These are phyloP conservation scores for Fusarium drepaniforme DNA, from an alignment of 2,329 filamentous ascomycete species.

Conservation along the genomic window DNA sequence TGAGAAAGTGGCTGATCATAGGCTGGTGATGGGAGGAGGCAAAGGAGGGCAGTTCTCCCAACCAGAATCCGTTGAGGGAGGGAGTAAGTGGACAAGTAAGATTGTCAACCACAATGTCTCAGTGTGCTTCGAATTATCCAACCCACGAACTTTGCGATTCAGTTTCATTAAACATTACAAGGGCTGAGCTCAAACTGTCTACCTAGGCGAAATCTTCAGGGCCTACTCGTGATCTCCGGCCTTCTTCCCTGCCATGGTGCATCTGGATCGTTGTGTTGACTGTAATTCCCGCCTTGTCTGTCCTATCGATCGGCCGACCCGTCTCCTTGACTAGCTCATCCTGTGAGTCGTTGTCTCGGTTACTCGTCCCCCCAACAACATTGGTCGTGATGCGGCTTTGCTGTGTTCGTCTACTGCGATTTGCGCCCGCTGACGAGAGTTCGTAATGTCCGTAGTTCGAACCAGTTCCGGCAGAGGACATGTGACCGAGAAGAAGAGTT, in stretches of 20 bases:
- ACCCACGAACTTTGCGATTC: background rate
- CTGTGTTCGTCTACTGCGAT: slow-evolving; percentile 34
- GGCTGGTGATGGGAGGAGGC: too few species aligned
- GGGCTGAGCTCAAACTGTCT: background rate
- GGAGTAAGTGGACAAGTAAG: background rate
- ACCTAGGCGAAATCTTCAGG: slow-evolving; percentile 15
- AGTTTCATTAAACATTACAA: background rate
- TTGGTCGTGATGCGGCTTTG: slow-evolving; percentile 38
- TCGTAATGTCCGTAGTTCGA: slow-evolving; percentile 40
- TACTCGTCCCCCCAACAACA: slow-evolving; percentile 38
- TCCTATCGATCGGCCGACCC: background rate
- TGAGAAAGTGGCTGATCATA: too few species aligned
- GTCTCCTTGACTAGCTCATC: slow-evolving; percentile 38
- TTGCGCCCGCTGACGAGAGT: slow-evolving; percentile 33
- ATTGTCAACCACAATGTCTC: background rate
- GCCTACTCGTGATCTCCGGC: slow-evolving; percentile 7
- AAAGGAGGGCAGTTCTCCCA: too few species aligned
- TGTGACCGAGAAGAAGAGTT: slow-evolving; percentile 35
- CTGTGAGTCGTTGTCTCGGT: slow-evolving; percentile 36
- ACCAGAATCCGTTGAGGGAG: background rate
- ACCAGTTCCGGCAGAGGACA: slow-evolving; percentile 29
- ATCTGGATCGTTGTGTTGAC: slow-evolving; percentile 38
- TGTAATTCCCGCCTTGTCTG: slow-evolving; percentile 32
- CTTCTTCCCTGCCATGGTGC: slow-evolving; percentile 20
- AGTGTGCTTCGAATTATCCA: background rate